These are phyloP conservation scores for Carex arenaria DNA, from an alignment of 202 grass and related monocot species.

Conservation along the genomic window DNA sequence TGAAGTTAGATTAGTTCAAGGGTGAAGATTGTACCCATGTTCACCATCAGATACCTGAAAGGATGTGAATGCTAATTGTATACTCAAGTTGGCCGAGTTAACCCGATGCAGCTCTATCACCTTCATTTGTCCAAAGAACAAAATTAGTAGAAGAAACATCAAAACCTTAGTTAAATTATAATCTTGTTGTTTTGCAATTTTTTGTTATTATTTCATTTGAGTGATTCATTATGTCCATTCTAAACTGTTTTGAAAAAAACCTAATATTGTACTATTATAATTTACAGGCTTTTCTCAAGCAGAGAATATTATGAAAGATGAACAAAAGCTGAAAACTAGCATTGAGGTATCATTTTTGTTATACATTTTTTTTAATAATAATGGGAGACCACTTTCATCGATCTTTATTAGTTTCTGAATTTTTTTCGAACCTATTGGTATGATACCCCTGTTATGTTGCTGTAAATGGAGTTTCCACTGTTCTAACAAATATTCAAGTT, in stretches of 20 bases:
- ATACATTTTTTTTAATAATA: not conserved
- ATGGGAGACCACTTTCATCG: not conserved
- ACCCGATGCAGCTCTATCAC: not conserved
- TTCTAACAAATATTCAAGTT: not conserved
- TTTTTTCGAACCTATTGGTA: not conserved
- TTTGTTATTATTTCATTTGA: not conserved
- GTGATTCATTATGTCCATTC: not conserved
- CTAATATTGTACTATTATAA: conserved; percentile 21
- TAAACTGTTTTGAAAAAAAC: not conserved
- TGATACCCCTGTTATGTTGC: not conserved
- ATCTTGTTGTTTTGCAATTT: not conserved
- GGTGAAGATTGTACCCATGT: not conserved
- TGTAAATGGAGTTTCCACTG: not conserved
- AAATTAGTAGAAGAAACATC: not conserved
- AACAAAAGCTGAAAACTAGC: conserved; percentile 34
- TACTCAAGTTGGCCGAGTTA: not conserved
- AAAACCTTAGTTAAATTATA: not conserved
- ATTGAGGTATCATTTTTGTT: conserved; percentile 59
- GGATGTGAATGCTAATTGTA: not conserved
- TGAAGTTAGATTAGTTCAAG: not conserved
- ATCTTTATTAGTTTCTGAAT: not conserved
- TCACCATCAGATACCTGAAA: not conserved
- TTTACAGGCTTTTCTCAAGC: conserved; percentile 39
- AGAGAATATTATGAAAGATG: conserved; percentile 31
- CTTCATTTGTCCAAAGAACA: not conserved